Conservation (phyloP, 2,329 filamentous ascomycete genomes). For the Akanthomyces lecanii region DNA sequence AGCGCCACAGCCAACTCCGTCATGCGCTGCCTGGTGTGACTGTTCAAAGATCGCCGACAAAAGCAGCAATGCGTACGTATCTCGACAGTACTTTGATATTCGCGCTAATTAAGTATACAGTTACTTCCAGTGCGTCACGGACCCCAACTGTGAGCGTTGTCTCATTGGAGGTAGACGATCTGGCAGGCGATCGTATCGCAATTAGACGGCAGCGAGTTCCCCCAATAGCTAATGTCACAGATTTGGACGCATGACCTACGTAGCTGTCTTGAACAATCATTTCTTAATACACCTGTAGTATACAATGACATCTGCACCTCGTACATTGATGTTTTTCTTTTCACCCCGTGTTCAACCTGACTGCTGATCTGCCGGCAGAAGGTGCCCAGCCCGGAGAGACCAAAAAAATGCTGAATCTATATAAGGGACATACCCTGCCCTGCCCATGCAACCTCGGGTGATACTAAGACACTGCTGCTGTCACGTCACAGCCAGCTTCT, state of each 20-base stretch:
- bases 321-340: constrained; percentile 9
- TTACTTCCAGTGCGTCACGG: constrained; percentile 29
- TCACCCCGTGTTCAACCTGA: not conserved
- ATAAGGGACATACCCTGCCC: constrained; percentile 8
- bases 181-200: not conserved
- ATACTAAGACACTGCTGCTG: constrained; percentile 16
- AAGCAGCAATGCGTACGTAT: constrained; percentile 24
- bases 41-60: constrained; percentile 27
- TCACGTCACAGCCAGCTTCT: constrained; percentile 8
- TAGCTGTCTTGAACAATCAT: constrained; percentile 6
- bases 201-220: not conserved
- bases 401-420: constrained; percentile 16
- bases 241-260: not conserved
- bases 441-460: constrained; percentile 14
- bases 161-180: constrained; percentile 2
- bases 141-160: constrained; percentile 25
- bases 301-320: constrained; percentile 15
- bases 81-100: not conserved
- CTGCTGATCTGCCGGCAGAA: not conserved
- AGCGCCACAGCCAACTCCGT: constrained; percentile 7
- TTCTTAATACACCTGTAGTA: constrained; percentile 16
- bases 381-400: not conserved
- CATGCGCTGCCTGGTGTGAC: constrained; percentile 24
- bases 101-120: constrained; percentile 16
- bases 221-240: not conserved